phyloP scores from a whole-genome alignment of 495 filamentous ascomycete species.

The Podospora sp. region DNA sequence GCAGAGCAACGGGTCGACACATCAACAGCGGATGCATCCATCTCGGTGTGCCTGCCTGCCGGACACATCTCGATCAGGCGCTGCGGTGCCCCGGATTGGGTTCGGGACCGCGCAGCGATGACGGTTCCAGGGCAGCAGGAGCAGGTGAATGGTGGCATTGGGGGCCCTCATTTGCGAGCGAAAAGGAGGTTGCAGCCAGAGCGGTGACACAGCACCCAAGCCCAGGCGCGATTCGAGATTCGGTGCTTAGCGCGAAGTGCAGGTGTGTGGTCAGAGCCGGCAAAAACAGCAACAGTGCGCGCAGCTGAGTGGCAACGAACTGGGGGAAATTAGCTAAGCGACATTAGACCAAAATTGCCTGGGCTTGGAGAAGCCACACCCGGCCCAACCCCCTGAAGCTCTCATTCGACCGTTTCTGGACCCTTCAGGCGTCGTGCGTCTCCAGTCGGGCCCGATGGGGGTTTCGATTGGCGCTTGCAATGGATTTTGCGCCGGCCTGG shows the following conservation, averaged over 20 bases:
- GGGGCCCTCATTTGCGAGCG: constrained; percentile 6
- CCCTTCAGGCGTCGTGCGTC: constrained; percentile 6
- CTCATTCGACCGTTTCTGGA: constrained; percentile 21
- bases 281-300: constrained; percentile 26
- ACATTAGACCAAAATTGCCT: constrained; percentile 36
- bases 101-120: neutral
- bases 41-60: neutral
- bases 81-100: neutral
- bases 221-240: constrained; percentile 20
- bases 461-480: constrained; percentile 3
- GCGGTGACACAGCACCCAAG: neutral
- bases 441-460: constrained; percentile 10
- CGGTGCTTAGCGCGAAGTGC: constrained; percentile 16
- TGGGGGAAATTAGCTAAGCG: constrained; percentile 45
- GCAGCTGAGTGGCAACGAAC: constrained; percentile 28
- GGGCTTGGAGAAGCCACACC: constrained; percentile 19
- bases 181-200: constrained; percentile 1
- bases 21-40: neutral
- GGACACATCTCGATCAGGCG: neutral
- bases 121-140: neutral
- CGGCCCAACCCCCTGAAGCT: neutral
- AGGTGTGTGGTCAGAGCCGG: constrained; percentile 23
- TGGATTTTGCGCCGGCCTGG: constrained; percentile 1
- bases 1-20: neutral
- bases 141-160: neutral